Evolutionary conservation across 148 eudicot genomes (phyloP), one percentile per base, ranked within the genome.

Genomic region (Diospyros lotus): DNA sequence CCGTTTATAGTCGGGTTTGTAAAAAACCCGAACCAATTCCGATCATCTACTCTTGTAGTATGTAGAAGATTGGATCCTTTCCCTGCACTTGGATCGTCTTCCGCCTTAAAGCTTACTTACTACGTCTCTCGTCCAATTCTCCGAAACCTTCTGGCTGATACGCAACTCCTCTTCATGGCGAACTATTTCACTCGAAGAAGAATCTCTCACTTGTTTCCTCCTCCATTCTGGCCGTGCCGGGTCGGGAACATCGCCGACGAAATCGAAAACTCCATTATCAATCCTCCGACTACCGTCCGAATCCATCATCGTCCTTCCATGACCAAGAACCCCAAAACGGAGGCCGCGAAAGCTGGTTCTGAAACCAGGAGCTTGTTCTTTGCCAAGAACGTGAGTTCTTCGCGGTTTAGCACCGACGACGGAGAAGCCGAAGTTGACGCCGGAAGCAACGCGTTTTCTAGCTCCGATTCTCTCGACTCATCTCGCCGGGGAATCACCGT

Each of bases 331-430:
- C 66, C 66, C 39, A 4, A 63, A 63, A 15, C 66, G 2, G 46
- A 15, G 1, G 39, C 28, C 53, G 18, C 17, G 70, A 63, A 73
- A 18, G 46, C 46, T 48, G 40, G 54, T 44, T 52, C 71, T 1
- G 66, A 60, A 28, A 39, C 10, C 3, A 60, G 28, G 28, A 60
- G 3, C 3, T 60, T 6, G 6, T 1, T 17, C 28, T 60, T 28
- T 42, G 38, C 9, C 7, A 79, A 66, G 42, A 72, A 63, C n/a
- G 28, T 0, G 28, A 81, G 84, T 62, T 75, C 77, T 11, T 81
- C 84, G 3, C 70, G 72, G 69, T 84, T 81, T 45, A 81, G 82
- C 75, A 81, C 69, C 40, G 77, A 75, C 59, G 82, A 74, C 52
- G 80, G 73, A 52, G 79, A 43, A 13, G 65, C 54, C 38, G 70